Conservation (phyloP, 163 green algal species). For the Dunaliella salina region DNA sequence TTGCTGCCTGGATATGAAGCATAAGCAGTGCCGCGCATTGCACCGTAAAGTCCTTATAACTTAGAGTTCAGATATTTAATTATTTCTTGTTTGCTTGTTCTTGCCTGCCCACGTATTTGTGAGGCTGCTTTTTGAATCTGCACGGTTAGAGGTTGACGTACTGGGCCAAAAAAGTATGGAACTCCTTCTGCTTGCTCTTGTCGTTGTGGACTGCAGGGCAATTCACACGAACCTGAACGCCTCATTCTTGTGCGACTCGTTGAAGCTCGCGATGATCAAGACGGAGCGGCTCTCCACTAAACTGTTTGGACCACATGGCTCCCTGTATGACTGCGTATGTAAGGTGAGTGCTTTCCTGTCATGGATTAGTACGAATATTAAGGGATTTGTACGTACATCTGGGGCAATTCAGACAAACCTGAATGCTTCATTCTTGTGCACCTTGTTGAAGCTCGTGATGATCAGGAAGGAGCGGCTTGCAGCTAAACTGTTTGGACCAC, state of each 20-base stretch:
- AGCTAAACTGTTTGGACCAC: too few relatives aligned
- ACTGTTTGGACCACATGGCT: conserved; percentile 63
- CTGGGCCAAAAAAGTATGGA: conserved; percentile 1
- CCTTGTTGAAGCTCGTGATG: conserved; percentile 83
- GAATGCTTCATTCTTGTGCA: conserved; percentile 62
- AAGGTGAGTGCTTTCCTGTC: neutral
- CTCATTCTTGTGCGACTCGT: conserved; percentile 64
- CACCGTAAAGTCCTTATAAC: too few relatives aligned
- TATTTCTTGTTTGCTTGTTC: too few relatives aligned
- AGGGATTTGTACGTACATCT: too few relatives aligned
- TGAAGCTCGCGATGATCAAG: conserved; percentile 93
- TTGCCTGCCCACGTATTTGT: neutral
- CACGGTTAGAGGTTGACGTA: too few relatives aligned
- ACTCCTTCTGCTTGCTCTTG: neutral
- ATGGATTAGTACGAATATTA: too few relatives aligned
- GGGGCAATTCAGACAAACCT: conserved; percentile 89
- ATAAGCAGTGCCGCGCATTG: too few relatives aligned
- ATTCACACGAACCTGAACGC: conserved; percentile 84
- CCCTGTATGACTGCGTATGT: conserved; percentile 92
- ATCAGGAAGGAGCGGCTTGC: conserved; percentile 91
- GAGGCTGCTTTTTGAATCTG: neutral
- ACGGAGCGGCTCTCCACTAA: conserved; percentile 75
- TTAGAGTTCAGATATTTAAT: too few relatives aligned
- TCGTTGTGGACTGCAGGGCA: conserved; percentile 46
- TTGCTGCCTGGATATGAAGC: too few relatives aligned